Base-by-base conservation (phyloP, 805 yeast genomes). In the Ogataea glucozyma region DNA sequence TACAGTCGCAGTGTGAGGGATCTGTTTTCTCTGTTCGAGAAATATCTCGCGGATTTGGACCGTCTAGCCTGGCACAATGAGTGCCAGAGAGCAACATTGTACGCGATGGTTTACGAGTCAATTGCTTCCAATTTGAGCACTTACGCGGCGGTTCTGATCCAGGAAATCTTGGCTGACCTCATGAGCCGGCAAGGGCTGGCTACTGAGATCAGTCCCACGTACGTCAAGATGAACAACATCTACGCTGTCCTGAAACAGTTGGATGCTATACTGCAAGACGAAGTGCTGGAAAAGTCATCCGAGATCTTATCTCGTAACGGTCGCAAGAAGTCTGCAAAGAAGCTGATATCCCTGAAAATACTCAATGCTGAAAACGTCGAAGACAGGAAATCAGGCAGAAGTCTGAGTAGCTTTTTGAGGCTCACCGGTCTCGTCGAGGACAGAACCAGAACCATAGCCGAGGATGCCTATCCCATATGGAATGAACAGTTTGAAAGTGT, bases 401-500 rank as follows among this genome's bases (percentile, higher is more conserved):
- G 27, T 7, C 30, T 42, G 22, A 47, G 18, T 21, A 40, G 52
- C 0, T 53, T 49, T 42, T 46, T 53, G 18, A 44, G 50, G 32
- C n/a, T 49, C 7, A 33, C 44, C 11, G 57, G 55, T 1, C 24
- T 49, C 22, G 41, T 53, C 13, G 49, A 53, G 17, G 34, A 47
- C 34, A 36, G 52, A 31, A 53, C 55, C 7, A 41, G 57, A 37
- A 53, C 55, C 8, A 41, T 53, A 7, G 2, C 23, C 1, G 13
- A 37, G 4, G 46, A 47, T 12, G 39, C 49, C 2, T 49, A 39
- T 18, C 54, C 56, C 13, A 45, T 45, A 38, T 51, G 56, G 57
- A 38, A 46, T 27, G 56, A 53, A 41, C 51, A 51, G 26, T 53
- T 51, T 37, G 54, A 53, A 33, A 36, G 48, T n/a, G 46, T 44